Percentiles rank a stretch among this genome's conserved stretches.
These are phyloP conservation scores for Trypanosoma congolense DNA, from an alignment of 208 protist species.

Conservation along the genomic window DNA sequence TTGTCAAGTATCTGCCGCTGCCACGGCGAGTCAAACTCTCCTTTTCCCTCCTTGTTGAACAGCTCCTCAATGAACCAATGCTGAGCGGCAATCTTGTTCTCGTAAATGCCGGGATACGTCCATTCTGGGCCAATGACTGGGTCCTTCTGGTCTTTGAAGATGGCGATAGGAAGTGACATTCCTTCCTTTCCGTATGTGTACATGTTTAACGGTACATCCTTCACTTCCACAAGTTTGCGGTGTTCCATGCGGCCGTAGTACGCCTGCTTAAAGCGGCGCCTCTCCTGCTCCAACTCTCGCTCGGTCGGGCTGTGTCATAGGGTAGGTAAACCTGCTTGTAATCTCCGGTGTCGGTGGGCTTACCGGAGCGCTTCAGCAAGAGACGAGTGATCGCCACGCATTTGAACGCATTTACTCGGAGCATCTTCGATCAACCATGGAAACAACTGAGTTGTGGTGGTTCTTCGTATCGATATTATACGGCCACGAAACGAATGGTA, in stretches of 20 bases:
- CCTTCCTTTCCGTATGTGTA: slow-evolving; percentile 91
- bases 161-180: slow-evolving; percentile 86
- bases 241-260: slow-evolving; percentile 72
- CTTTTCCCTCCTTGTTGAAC: slow-evolving; percentile 62
- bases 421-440: slow-evolving; percentile 6
- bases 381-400: slow-evolving; percentile 16
- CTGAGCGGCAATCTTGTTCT: slow-evolving; percentile 85
- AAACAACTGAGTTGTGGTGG: background rate
- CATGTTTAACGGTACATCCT: slow-evolving; percentile 86
- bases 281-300: slow-evolving; percentile 69
- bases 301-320: slow-evolving; percentile 75
- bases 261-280: slow-evolving; percentile 63
- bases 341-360: slow-evolving; percentile 63
- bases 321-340: slow-evolving; percentile 89
- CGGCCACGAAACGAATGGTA: too few species aligned
- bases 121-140: slow-evolving; percentile 87
- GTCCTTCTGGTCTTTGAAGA: slow-evolving; percentile 88
- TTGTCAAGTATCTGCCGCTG: slow-evolving; percentile 79
- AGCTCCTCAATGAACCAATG: slow-evolving; percentile 82
- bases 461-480: too few species aligned
- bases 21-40: slow-evolving; percentile 79
- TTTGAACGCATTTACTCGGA: slow-evolving; percentile 13
- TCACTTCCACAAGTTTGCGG: slow-evolving; percentile 75
- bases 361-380: slow-evolving; percentile 67
- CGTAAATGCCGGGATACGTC: slow-evolving; percentile 90